Evolutionary conservation across 148 eudicot genomes (phyloP).

Genomic region (Rhododendron mucronatum): DNA sequence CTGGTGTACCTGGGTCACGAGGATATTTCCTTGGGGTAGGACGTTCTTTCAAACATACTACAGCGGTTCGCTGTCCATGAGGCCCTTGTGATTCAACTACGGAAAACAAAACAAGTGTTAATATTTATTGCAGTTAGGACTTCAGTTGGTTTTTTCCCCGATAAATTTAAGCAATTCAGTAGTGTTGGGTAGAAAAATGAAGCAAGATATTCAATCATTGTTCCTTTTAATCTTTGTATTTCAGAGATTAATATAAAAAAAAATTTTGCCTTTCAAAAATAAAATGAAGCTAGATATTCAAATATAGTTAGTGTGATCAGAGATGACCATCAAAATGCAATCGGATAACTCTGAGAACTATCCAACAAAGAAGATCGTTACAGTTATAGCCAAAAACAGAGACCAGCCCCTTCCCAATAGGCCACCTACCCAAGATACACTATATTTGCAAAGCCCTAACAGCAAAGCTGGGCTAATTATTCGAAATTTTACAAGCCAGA

Average conservation of each 20-base stretch:
- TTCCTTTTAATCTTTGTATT: too few species aligned
- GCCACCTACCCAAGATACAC: neutral
- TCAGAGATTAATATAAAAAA: too few species aligned
- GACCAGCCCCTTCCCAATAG: neutral
- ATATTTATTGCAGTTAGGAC: neutral
- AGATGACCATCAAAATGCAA: slow-evolving; percentile 1
- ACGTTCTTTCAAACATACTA: slow-evolving; percentile 60
- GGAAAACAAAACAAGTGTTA: slow-evolving; percentile 14
- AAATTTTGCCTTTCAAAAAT: too few species aligned
- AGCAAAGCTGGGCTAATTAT: neutral
- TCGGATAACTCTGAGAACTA: neutral
- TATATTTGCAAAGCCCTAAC: neutral
- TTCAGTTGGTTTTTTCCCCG: neutral
- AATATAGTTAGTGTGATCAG: neutral
- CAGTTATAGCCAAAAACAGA: neutral
- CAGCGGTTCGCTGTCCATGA: slow-evolving; percentile 79
- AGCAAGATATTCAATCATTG: neutral
- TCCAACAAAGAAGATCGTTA: neutral
- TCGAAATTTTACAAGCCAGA: neutral
- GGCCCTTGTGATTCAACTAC: slow-evolving; percentile 86
- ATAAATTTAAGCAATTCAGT: neutral
- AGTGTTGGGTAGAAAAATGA: neutral
- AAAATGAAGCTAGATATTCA: neutral
- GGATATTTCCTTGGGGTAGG: slow-evolving; percentile 84
- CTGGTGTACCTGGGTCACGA: slow-evolving; percentile 83